A percentile compares a stretch with the other conserved stretches of the same genome.
phyloP scores from a whole-genome alignment of 2,329 filamentous ascomycete species.

The Clonostachys rhizophaga region DNA sequence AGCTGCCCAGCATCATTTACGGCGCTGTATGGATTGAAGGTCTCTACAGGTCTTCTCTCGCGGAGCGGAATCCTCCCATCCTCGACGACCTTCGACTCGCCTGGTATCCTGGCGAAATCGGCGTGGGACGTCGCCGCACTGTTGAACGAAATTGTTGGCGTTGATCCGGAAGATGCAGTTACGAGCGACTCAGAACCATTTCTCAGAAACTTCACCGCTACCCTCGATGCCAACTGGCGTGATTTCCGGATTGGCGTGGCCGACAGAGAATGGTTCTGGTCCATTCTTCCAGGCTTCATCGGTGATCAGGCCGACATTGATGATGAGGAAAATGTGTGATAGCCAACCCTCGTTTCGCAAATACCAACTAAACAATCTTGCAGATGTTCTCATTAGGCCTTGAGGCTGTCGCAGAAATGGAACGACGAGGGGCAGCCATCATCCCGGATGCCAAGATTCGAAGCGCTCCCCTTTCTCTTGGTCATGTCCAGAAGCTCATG shows the following conservation, averaged over 20 bases:
- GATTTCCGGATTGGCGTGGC: neutral
- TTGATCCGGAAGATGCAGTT: neutral
- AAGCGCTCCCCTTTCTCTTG: no score
- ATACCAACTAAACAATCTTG: no score
- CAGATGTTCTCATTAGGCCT: no score
- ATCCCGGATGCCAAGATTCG: no score
- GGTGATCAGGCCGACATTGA: neutral
- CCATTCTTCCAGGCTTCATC: neutral
- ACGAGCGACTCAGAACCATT: neutral
- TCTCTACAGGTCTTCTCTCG: slow-evolving; percentile 69
- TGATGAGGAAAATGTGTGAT: no score
- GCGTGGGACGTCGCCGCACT: slow-evolving; percentile 53
- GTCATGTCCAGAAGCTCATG: no score
- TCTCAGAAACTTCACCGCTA: neutral
- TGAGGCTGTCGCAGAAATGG: no score
- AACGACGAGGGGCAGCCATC: no score
- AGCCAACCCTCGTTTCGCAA: no score
- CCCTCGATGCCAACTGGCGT: neutral
- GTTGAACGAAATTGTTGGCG: neutral
- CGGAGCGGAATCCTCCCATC: slow-evolving; percentile 61
- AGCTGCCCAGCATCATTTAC: slow-evolving; percentile 70
- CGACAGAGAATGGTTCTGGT: neutral
- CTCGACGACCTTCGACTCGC: slow-evolving; percentile 61
- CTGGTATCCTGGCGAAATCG: slow-evolving; percentile 63
- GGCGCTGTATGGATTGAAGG: slow-evolving; percentile 68